Percentiles rank a stretch among this genome's conserved stretches.
Evolutionary conservation across 208 protist genomes (phyloP).

Genomic region (Trypanosoma melophagium): DNA sequence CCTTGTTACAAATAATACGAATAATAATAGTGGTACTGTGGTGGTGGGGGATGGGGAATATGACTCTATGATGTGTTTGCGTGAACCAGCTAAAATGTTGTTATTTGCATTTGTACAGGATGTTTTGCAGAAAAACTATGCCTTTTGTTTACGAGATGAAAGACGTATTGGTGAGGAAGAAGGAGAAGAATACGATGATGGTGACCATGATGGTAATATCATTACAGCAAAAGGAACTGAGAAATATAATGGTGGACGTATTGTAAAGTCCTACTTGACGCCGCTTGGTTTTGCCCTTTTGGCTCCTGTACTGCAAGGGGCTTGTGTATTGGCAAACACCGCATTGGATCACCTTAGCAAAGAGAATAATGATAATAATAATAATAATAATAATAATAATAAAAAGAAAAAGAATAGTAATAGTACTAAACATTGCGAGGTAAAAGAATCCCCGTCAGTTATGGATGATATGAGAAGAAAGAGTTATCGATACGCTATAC

Average conservation of each 20-base stretch:
- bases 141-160: constrained; percentile 65
- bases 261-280: constrained; percentile 17
- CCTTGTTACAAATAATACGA: too few species aligned
- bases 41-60: neutral
- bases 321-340: constrained; percentile 12
- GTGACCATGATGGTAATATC: neutral
- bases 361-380: neutral
- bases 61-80: neutral
- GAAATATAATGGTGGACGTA: neutral
- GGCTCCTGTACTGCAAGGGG: constrained; percentile 8
- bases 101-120: constrained; percentile 85
- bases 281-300: constrained; percentile 16
- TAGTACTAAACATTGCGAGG: neutral
- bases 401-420: neutral
- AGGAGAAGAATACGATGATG: constrained; percentile 2
- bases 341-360: neutral
- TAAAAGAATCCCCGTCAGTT: neutral
- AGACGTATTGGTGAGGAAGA: constrained; percentile 41
- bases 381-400: neutral
- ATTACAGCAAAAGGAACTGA: neutral
- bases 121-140: constrained; percentile 83
- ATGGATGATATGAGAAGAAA: neutral
- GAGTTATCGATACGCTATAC: neutral
- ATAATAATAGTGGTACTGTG: neutral
- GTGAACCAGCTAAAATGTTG: constrained; percentile 24